phyloP scores from a whole-genome alignment of 1,284 basidiomycete species.

The Rhizoctonia solani region DNA sequence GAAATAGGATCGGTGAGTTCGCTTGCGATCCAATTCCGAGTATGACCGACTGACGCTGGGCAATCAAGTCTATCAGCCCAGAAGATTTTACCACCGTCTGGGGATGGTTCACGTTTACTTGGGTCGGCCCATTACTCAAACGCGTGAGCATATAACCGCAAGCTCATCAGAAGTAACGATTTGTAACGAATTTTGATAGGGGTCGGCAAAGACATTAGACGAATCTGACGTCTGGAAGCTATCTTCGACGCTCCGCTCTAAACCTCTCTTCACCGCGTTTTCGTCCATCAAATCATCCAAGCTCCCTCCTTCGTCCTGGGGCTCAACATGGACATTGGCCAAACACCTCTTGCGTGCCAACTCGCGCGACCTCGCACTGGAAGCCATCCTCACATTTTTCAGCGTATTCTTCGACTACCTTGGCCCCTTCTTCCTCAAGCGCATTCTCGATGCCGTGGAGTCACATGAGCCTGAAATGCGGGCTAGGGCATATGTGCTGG shows the following conservation, averaged over 20 bases:
- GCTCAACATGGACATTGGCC: slow-evolving; percentile 40
- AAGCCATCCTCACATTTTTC: slow-evolving; percentile 64
- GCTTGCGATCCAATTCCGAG: neutral
- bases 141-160: slow-evolving; percentile 43
- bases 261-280: slow-evolving; percentile 67
- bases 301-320: neutral
- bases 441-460: slow-evolving; percentile 46
- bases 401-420: slow-evolving; percentile 72
- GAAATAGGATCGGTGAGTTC: slow-evolving; percentile 20
- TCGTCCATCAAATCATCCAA: slow-evolving; percentile 40
- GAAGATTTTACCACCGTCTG: slow-evolving; percentile 79
- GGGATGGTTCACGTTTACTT: slow-evolving; percentile 79
- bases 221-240: slow-evolving; percentile 73
- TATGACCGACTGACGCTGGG: neutral
- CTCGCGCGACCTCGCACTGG: slow-evolving; percentile 72
- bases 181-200: slow-evolving; percentile 51
- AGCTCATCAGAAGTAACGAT: neutral
- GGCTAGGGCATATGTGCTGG: slow-evolving; percentile 71
- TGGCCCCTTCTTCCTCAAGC: slow-evolving; percentile 61
- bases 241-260: slow-evolving; percentile 68
- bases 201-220: slow-evolving; percentile 63
- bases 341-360: slow-evolving; percentile 71
- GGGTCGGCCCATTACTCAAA: slow-evolving; percentile 72
- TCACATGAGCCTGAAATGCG: slow-evolving; percentile 50
- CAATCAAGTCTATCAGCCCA: slow-evolving; percentile 54